Evolutionary conservation across 306 rosid species (phyloP), one percentile per base, ranked within the genome.

Genomic region (Malus sylvestris): DNA sequence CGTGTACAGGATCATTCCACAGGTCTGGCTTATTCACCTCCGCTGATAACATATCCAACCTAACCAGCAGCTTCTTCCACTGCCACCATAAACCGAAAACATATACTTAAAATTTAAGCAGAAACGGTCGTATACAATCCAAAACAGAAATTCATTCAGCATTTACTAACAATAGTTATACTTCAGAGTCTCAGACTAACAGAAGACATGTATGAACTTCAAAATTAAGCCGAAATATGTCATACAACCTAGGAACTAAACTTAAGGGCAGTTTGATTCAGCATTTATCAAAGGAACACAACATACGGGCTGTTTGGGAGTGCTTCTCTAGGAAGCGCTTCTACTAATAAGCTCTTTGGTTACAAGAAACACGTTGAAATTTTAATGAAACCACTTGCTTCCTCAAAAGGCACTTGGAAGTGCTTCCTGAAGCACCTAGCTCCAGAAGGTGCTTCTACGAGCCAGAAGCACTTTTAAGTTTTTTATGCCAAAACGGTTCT

Each of bases 1-100:
- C 99, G 71, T 70, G 92, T 64, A 81, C 89, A 42, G 93, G 88
- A 83, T 92, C 96, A 76, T 91, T 86, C 97, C 99, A 91, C 72
- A 95, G 83, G 78, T 91, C 85, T 59, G 87, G 88, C 85, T 87
- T 92, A 69, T 79, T 87, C 81, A 90, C 74, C 88, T 92, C 86
- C 13, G 49, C 81, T 0, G 93, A 88, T 38, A 95, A 74, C 85
- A 92, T 19, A 69, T 86, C 85, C 88, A 91, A 71, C 87, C 97
- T 84, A 22, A 88, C 85, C 85, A 86, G 67, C 90, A 95, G 64
- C 74, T 95, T 92, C 80, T 77, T 87, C 97, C 98, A 95, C 97
- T 95, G 93, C 49, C 86, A 84, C 75, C 81, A 63, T 49, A 73
- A 67, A 76, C 12, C 67, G 15, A 8, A 63, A 68, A 3, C 64